Percentiles rank a stretch among this genome's conserved stretches.
Conservation (phyloP, 2,329 filamentous ascomycete species). For the Dothistroma septosporum region DNA sequence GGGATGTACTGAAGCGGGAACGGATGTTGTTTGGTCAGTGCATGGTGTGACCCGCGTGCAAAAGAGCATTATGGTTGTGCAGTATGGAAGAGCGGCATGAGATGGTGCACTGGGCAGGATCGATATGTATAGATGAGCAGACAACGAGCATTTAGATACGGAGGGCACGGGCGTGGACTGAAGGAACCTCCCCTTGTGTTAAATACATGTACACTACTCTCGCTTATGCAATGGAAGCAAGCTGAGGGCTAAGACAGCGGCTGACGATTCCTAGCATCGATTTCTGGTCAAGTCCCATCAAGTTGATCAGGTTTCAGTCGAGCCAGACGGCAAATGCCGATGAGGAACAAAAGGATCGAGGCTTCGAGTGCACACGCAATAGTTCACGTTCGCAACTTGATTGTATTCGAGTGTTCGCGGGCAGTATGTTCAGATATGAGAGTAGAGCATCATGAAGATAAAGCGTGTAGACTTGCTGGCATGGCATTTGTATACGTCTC, state of each 20-base stretch:
- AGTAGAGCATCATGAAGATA: background rate
- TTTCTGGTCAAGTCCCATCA: too few species aligned
- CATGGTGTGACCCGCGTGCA: background rate
- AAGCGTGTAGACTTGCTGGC: conserved; percentile 16
- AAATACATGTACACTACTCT: conserved; percentile 9
- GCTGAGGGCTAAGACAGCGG: too few species aligned
- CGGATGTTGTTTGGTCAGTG: background rate
- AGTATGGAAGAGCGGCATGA: background rate
- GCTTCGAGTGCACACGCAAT: too few species aligned
- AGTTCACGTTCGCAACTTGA: too few species aligned
- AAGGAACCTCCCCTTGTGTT: background rate
- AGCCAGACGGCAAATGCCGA: too few species aligned
- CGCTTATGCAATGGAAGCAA: background rate
- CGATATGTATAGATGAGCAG: too few species aligned
- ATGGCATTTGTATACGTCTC: conserved; percentile 21
- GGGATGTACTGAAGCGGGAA: background rate
- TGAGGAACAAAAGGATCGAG: too few species aligned
- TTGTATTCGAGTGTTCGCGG: too few species aligned
- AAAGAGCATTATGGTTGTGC: background rate
- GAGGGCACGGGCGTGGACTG: background rate
- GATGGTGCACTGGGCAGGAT: background rate
- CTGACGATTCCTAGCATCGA: too few species aligned
- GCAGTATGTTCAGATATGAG: background rate
- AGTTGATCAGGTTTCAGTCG: too few species aligned
- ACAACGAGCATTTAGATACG: background rate